Evolutionary conservation across 176 grass and related monocot species (phyloP).

Genomic region (Zizania latifolia): DNA sequence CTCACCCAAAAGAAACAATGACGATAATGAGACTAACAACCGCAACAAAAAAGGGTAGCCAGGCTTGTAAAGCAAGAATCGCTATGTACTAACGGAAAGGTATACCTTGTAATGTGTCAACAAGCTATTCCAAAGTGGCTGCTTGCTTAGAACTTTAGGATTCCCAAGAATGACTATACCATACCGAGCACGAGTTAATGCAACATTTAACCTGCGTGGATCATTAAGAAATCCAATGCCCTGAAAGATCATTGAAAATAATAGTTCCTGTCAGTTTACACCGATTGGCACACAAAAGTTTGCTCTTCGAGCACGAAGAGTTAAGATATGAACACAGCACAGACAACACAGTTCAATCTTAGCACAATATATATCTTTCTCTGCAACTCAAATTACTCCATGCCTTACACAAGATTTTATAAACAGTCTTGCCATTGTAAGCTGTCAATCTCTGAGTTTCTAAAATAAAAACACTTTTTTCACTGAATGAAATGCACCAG

Average conservation of each 20-base stretch:
- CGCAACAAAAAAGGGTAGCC: neutral
- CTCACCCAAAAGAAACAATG: neutral
- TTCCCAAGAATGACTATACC: slow-evolving; percentile 98
- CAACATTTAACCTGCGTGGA: slow-evolving; percentile 98
- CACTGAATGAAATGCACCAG: neutral
- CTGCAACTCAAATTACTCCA: neutral
- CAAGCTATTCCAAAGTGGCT: slow-evolving; percentile 97
- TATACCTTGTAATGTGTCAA: slow-evolving; percentile 99
- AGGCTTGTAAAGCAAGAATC: neutral
- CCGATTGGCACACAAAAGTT: neutral
- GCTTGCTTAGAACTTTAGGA: slow-evolving; percentile 98
- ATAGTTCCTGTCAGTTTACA: slow-evolving; percentile 1
- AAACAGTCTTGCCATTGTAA: neutral
- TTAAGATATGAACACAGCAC: neutral
- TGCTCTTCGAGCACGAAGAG: slow-evolving; percentile 3
- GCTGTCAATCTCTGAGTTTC: neutral
- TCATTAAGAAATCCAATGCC: slow-evolving; percentile 99
- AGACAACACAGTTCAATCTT: neutral
- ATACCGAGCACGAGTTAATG: slow-evolving; percentile 92
- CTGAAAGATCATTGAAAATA: slow-evolving; percentile 37
- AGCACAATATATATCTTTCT: neutral
- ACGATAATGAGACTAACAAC: neutral
- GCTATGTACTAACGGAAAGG: neutral
- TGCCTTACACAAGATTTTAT: neutral
- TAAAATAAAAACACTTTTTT: neutral